Base-by-base conservation (phyloP, 371 early-diverging fungal species). In the Umbelopsis sp. region DNA sequence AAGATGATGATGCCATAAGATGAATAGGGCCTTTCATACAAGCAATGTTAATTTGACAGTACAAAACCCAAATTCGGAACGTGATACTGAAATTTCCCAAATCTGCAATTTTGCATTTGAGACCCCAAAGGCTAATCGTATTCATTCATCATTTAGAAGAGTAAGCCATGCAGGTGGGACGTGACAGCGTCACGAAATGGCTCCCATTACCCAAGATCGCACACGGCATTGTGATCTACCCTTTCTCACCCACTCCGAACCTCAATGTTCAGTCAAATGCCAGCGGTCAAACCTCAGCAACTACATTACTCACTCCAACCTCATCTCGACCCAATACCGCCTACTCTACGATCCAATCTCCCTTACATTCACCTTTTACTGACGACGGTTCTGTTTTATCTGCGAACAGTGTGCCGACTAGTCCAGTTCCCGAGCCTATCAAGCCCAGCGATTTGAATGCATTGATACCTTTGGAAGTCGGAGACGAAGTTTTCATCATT, bases 401-500 rank as follows among this genome's bases (percentile, higher is more conserved):
- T 8, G 65, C 52, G 25, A 53, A 52, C n/a, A 74, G 70, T 4
- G 52, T 70, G 32, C 73, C 76, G 38, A 74, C 78, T 32, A 52
- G 71, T 22, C 70, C 69, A 38, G 38, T 67, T n/a, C 66, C 72
- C 20, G 75, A 76, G 51, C 69, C 62, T 29, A 20, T 67, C 10
- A 72, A 74, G 32, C 57, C 75, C n/a, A 65, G 71, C 35, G 84
- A 84, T 68, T 77, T 77, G 53, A 68, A 71, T 18, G 70, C 72
- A n/a, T 63, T 80, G n/a, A 72, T 80, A 44, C 63, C 80, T 10
- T 66, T 87, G 9, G 87, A 87, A 72, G 86, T 85, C 16, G 87
- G 87, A 20, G 87, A 87, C 70, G 83, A 85, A 66, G 67, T 87
- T 6, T 87, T 80, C 65, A 77, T 83, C 52, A 76, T 85, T 65